Base-by-base conservation (phyloP, 2,329 filamentous ascomycete species). In the Aspergillus cejpii region DNA sequence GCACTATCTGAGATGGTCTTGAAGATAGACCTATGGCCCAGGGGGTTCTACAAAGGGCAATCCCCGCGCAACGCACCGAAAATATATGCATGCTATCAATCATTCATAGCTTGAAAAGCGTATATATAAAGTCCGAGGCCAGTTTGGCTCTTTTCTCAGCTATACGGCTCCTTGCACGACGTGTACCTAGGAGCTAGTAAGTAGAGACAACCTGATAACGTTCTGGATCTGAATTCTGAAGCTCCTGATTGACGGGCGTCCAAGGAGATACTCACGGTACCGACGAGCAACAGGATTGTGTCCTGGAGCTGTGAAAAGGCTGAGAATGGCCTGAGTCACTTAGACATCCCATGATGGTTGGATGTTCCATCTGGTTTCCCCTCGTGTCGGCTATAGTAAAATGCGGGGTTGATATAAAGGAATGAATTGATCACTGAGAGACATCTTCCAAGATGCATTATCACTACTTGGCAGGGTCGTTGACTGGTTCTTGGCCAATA, bases 381-480 rank as follows among this genome's bases (percentile, higher is more conserved):
- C 47, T 27, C 44, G 28, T 43, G 43, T 20, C 33, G 19, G 42
- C n/a, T 34, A 15, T 15, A 31, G 28, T 15, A 4, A 34, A 33
- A 41, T 43, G 44, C 44, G 39, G 44, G 39, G 42, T 42, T 27
- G 23, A 24, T 12, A 15, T 14, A 14, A 26, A n/a, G 14, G 10
- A 6, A 20, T 17, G 23, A 8, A 24, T 5, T 5, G 23, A 24
- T 24, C 23, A 24, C 23, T 8, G 23, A 24, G 8, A 24, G 5
- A 5, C 23, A 24, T 24, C 23, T 4, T 24, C 23, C 5, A 8
- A 4, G 23, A 24, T 24, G 5, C 23, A 24, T 24, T 8, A 8
- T 24, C 23, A 24, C 23, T 8, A 24, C 23, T 24, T 4, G 23
- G 8, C 23, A 24, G 8, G 4, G 8, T 8, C 8, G 8, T 24